phyloP scores from a whole-genome alignment of 306 rosid genomes.

The Quercus mongolica region DNA sequence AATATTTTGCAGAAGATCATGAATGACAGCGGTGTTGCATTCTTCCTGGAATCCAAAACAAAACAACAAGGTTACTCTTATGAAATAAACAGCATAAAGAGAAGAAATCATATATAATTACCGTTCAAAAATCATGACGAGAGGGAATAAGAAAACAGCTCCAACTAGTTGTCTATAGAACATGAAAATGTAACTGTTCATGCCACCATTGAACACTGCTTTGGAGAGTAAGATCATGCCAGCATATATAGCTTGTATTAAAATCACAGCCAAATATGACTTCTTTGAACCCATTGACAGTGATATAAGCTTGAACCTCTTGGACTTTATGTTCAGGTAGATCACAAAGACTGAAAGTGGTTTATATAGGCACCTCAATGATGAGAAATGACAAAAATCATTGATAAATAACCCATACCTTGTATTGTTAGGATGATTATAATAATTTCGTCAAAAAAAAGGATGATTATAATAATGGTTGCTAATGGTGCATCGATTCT shows the following conservation, averaged over 20 bases:
- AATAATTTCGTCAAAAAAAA: too few relatives aligned
- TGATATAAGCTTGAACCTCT: conserved; percentile 4
- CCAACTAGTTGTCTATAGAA: conserved; percentile 49
- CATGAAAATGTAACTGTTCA: conserved; percentile 39
- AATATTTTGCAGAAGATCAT: conserved; percentile 51
- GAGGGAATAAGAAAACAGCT: conserved; percentile 40
- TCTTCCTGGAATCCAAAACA: conserved; percentile 30
- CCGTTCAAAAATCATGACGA: conserved; percentile 43
- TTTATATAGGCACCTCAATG: neutral
- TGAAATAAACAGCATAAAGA: too few relatives aligned
- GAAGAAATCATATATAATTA: conserved; percentile 1
- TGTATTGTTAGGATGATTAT: too few relatives aligned
- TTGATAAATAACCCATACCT: too few relatives aligned
- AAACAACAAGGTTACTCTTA: neutral
- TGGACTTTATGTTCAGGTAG: neutral
- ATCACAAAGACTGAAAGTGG: conserved; percentile 7
- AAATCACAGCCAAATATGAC: conserved; percentile 48
- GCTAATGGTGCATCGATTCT: conserved; percentile 46
- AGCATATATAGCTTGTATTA: conserved; percentile 42
- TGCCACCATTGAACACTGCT: conserved; percentile 49
- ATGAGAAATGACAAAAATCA: neutral
- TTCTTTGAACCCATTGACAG: conserved; percentile 34
- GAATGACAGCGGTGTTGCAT: conserved; percentile 35
- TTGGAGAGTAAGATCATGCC: conserved; percentile 52
- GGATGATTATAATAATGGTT: neutral